A percentile compares a stretch with the other conserved stretches of the same genome.
Conservation (phyloP, 2,329 filamentous ascomycete species). For the Stagonosporopsis vannaccii region DNA sequence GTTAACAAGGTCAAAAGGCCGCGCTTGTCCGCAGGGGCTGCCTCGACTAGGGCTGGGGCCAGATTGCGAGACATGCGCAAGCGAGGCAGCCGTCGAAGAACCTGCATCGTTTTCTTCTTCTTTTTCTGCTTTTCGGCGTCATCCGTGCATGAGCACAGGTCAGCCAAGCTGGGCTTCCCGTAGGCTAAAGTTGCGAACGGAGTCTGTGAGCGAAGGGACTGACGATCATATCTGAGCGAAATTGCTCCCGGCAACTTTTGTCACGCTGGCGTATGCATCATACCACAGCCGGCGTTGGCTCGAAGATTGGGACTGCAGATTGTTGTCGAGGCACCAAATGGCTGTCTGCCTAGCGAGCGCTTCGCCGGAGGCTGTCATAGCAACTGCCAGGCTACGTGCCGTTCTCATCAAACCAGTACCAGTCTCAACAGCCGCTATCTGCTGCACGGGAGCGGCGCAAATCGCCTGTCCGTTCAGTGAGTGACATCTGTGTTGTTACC, state of each 20-base stretch:
- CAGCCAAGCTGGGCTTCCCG: conserved; percentile 43
- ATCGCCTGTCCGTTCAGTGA: conserved; percentile 1
- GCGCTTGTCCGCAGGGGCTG: conserved; percentile 28
- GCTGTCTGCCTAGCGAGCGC: conserved; percentile 12
- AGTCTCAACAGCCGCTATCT: background rate
- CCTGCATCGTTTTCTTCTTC: conserved; percentile 41
- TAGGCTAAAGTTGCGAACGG: conserved; percentile 44
- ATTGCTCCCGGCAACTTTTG: conserved; percentile 30
- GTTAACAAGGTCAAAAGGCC: conserved; percentile 33
- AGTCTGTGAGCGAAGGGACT: conserved; percentile 41
- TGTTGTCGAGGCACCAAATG: background rate
- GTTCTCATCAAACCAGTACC: conserved; percentile 7
- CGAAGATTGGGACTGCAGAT: conserved; percentile 5
- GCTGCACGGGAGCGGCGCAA: conserved; percentile 10
- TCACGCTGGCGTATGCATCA: conserved; percentile 31
- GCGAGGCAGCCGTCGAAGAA: conserved; percentile 35
- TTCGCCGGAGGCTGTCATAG: conserved; percentile 9
- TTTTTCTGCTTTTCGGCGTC: conserved; percentile 37
- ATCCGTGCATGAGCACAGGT: conserved; percentile 42
- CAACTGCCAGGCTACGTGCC: conserved; percentile 1
- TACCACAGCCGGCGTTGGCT: conserved; percentile 21
- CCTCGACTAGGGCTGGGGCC: conserved; percentile 29
- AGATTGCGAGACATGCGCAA: conserved; percentile 33
- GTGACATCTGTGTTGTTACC: conserved; percentile 2
- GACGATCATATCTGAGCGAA: conserved; percentile 43